Evolutionary conservation across 2,329 filamentous ascomycete genomes (phyloP), one percentile per base, ranked within the genome.

Genomic region (Aspergillus bombycis): DNA sequence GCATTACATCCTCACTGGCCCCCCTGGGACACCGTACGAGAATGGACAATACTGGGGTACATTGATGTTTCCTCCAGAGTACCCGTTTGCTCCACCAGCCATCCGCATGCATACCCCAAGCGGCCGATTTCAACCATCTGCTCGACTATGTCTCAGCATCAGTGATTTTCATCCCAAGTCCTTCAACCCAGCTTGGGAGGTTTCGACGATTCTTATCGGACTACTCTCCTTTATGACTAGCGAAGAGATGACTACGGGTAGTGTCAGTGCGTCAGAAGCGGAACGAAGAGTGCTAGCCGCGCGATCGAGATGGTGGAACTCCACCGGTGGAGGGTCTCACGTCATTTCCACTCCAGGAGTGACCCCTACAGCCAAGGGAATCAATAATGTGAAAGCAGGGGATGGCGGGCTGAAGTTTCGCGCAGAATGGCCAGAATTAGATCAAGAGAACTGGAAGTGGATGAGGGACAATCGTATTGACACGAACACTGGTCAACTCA

Each of bases 51-150:
- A 98, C 83, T 99, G 95, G 95, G 95, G 95, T 55, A 97, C 94
- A 1, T 85, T 99, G 57, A 89, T 96, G 68, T 99, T 99, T 79
- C 95, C 95, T 19, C 88, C 94, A 10, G 94, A 97, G 83, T 99
- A 99, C 77, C 95, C 95, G 30, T 99, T 97, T 79, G 94, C 94
- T 14, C 95, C 95, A 36, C 95, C 95, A 5, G 93, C 95, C 2
- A 99, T 99, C 79, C 93, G 94, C 75, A 99, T 99, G 95, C 95
- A 98, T 83, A 99, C 95, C 0, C 95, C 95, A 1, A 94, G 91
- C 14, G 95, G 95, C 63, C 92, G 95, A 74, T 99, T 99, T 81
- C 93, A 97, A 77, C 93, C 94, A 2, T 95, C 91, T 1, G 94
- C 93, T 16, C 88, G 95, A 57, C 88, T 99, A 26, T 99, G 95